Percentiles rank a stretch among this genome's conserved stretches.
Evolutionary conservation across 2,329 filamentous ascomycete genomes (phyloP).

Genomic region (Cercospora zeae-maydis): DNA sequence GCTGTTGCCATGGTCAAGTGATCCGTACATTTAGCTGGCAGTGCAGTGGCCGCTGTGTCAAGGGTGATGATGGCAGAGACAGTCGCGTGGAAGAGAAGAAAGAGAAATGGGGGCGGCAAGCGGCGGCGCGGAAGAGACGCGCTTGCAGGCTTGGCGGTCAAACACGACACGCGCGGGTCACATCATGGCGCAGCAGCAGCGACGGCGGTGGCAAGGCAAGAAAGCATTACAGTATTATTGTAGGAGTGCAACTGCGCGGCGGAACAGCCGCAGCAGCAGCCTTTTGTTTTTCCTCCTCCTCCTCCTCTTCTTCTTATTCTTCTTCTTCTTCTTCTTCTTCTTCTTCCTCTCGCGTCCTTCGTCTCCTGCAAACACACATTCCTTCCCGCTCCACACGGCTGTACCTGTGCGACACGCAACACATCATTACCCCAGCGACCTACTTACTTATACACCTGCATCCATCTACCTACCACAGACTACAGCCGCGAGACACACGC

Average conservation of each 20-base stretch:
- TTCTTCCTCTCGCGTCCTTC: background rate
- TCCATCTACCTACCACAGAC: background rate
- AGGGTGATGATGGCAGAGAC: no score
- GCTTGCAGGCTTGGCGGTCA: background rate
- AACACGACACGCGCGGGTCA: background rate
- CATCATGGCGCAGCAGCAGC: background rate
- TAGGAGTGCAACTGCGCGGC: background rate
- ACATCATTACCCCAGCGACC: background rate
- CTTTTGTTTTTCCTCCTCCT: no score
- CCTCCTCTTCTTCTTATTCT: background rate
- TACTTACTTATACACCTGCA: background rate
- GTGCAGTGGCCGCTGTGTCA: no score
- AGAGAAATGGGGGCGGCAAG: background rate
- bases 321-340: background rate
- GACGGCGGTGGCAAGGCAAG: background rate
- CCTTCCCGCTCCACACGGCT: background rate
- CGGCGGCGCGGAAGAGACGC: background rate
- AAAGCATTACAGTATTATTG: no score
- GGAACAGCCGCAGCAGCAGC: background rate
- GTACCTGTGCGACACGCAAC: constrained; percentile 1
- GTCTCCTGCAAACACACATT: background rate
- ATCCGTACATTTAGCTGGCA: no score
- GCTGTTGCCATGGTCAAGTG: no score
- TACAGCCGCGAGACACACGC: background rate
- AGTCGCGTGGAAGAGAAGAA: background rate